A percentile compares a stretch with the other conserved stretches of the same genome.
phyloP scores from a whole-genome alignment of 2,329 filamentous ascomycete genomes.

The Xylaria digitata region DNA sequence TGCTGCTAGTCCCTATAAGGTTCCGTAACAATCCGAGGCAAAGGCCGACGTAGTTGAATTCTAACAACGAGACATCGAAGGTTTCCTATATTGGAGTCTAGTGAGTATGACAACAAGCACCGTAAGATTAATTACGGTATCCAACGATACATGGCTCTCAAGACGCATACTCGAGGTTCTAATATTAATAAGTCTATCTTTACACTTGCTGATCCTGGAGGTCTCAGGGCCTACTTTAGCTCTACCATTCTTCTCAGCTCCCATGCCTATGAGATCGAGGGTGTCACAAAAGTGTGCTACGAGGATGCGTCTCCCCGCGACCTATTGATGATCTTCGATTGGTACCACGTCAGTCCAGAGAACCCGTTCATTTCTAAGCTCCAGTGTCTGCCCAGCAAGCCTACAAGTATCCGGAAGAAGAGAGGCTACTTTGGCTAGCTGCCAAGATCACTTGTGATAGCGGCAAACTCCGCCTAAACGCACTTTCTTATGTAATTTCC shows the following conservation, averaged over 20 bases:
- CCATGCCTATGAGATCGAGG: background rate
- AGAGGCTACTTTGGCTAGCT: conserved; percentile 25
- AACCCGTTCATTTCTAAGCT: conserved; percentile 21
- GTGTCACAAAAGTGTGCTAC: conserved; percentile 6
- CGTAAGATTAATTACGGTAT: conserved; percentile 33
- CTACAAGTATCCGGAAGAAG: background rate
- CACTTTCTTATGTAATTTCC: conserved; percentile 20
- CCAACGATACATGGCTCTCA: conserved; percentile 13
- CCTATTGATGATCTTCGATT: conserved; percentile 36
- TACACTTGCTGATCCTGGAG: conserved; percentile 29
- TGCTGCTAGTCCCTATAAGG: background rate
- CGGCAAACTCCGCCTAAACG: conserved; percentile 16
- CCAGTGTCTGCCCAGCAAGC: conserved; percentile 15
- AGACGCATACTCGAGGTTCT: background rate
- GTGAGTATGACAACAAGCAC: conserved; percentile 11
- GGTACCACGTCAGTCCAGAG: background rate
- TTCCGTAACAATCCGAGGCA: no score
- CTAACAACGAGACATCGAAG: no score
- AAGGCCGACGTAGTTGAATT: no score
- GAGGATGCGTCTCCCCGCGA: conserved; percentile 31
- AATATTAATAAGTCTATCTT: conserved; percentile 36
- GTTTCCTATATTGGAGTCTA: no score
- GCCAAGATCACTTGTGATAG: conserved; percentile 36
- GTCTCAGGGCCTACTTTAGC: conserved; percentile 26
- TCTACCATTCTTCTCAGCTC: conserved; percentile 29